These are phyloP conservation scores for Verticillium tricorpus DNA, from an alignment of 2,329 filamentous ascomycete genomes.

Conservation along the genomic window DNA sequence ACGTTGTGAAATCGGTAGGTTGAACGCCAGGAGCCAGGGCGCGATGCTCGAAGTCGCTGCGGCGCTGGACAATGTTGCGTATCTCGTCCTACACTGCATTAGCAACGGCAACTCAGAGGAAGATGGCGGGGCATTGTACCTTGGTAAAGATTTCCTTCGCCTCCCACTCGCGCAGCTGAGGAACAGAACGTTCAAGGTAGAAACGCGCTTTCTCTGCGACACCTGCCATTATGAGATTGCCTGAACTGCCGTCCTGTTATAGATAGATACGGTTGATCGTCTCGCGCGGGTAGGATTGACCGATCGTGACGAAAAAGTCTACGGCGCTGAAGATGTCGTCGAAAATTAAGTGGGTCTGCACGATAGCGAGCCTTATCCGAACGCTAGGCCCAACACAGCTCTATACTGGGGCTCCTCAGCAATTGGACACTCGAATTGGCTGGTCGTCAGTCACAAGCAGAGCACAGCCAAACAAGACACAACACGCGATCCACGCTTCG, in stretches of 20 bases:
- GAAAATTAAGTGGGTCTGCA: neutral
- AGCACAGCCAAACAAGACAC: neutral
- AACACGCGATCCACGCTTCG: constrained; percentile 1
- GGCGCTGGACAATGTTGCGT: constrained; percentile 78
- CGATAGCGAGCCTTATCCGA: neutral
- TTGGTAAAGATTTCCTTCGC: constrained; percentile 86
- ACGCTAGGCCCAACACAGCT: neutral
- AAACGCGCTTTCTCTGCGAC: constrained; percentile 93
- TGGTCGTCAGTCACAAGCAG: neutral
- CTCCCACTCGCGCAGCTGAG: constrained; percentile 88
- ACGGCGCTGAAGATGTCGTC: neutral
- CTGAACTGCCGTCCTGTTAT: neutral
- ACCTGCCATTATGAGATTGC: constrained; percentile 58
- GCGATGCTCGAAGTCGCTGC: constrained; percentile 89
- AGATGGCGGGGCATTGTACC: constrained; percentile 36
- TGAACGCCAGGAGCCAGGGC: constrained; percentile 77
- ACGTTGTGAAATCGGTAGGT: constrained; percentile 76
- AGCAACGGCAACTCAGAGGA: neutral
- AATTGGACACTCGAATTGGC: neutral
- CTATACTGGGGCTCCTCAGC: neutral
- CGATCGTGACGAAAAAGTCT: neutral
- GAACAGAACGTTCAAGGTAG: constrained; percentile 87
- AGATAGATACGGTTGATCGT: neutral
- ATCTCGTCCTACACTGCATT: constrained; percentile 69
- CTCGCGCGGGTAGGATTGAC: neutral